Base-by-base conservation (phyloP, 352 stramenopile genomes). In the Pythium folliculosum region DNA sequence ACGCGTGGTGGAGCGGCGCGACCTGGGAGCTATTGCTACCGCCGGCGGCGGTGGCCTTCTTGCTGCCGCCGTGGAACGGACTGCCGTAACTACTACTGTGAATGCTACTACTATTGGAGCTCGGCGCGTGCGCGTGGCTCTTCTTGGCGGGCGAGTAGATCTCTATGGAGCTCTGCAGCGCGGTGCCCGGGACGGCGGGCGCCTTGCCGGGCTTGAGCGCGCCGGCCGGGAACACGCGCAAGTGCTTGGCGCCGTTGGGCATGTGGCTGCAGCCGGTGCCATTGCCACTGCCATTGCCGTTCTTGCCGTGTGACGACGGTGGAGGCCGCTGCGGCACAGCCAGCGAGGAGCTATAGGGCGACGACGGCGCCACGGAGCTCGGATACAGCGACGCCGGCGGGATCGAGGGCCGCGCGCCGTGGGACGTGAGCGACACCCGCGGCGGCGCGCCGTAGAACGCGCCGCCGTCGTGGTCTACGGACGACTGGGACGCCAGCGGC, bases 131-230 rank as follows among this genome's bases (percentile, higher is more conserved):
- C 27, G 27, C 3, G 50, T 47, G 52, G 21, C 5, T 53, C 16
- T 67, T 73, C 65, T 81, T 85, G n/a, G 81, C 75, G 1, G 78
- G 69, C 22, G 83, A 84, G 64, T 89, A 88, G 27, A 80, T 73
- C 53, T 86, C 77, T 62, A 77, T 79, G 21, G 79, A 77, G 43
- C 55, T 77, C 27, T 78, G 75, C 10, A 86, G 58, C 58, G 59
- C 83, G 23, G 50, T 50, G 3, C 40, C 58, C 27, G 49, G 10
- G 9, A 12, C 32, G 0, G 49, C 51, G 30, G 53, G 56, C 17
- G 43, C 43, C 8, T 60, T 60, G 25, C 25, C 57, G 8, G 54
- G 8, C 51, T 61, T 67, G 1, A 67, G 7, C 12, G 65, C 13
- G 14, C 57, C 55, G 0, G 51, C 58, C 0, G 68, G 67, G 10